A percentile compares a stretch with the other conserved stretches of the same genome.
Evolutionary conservation across 2,329 filamentous ascomycete species (phyloP).

Genomic region (Ascosphaera acerosa): DNA sequence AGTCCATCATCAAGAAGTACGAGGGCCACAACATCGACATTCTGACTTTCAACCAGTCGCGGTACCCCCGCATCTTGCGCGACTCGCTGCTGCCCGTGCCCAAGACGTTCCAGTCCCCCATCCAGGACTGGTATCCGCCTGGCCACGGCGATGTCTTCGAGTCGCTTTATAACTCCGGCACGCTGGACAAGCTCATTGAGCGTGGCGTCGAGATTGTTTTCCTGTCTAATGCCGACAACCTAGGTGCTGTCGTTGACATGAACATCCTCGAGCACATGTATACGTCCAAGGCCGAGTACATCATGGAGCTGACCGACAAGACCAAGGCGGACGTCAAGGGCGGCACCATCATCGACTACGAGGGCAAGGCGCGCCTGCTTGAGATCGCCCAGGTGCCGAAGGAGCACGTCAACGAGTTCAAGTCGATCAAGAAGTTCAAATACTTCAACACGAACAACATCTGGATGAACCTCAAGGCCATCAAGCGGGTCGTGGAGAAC

Average conservation of each 20-base stretch:
- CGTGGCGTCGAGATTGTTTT: slow-evolving; percentile 95
- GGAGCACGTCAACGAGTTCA: slow-evolving; percentile 99
- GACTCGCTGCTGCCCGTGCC: slow-evolving; percentile 91
- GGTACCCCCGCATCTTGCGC: slow-evolving; percentile 94
- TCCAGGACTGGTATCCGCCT: slow-evolving; percentile 95
- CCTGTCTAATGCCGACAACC: slow-evolving; percentile 96
- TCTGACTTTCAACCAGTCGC: slow-evolving; percentile 97
- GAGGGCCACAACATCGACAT: slow-evolving; percentile 99
- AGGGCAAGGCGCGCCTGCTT: slow-evolving; percentile 83
- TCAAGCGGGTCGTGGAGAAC: slow-evolving; percentile 97
- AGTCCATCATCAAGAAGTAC: slow-evolving; percentile 99
- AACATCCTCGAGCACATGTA: slow-evolving; percentile 99
- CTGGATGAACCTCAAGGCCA: slow-evolving; percentile 92
- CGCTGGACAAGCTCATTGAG: slow-evolving; percentile 84
- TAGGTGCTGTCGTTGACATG: slow-evolving; percentile 91
- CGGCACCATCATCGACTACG: slow-evolving; percentile 99
- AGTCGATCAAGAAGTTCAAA: slow-evolving; percentile 99
- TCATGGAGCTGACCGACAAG: slow-evolving; percentile 99
- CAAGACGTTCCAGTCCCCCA: slow-evolving; percentile 64
- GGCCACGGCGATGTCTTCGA: slow-evolving; percentile 99
- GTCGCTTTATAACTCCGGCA: slow-evolving; percentile 97
- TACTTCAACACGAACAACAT: slow-evolving; percentile 99
- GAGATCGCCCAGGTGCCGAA: slow-evolving; percentile 99
- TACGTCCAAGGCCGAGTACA: slow-evolving; percentile 89
- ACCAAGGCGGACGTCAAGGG: slow-evolving; percentile 99